Conservation (phyloP, 805 yeast species). For the Dipodascus geniculatus region DNA sequence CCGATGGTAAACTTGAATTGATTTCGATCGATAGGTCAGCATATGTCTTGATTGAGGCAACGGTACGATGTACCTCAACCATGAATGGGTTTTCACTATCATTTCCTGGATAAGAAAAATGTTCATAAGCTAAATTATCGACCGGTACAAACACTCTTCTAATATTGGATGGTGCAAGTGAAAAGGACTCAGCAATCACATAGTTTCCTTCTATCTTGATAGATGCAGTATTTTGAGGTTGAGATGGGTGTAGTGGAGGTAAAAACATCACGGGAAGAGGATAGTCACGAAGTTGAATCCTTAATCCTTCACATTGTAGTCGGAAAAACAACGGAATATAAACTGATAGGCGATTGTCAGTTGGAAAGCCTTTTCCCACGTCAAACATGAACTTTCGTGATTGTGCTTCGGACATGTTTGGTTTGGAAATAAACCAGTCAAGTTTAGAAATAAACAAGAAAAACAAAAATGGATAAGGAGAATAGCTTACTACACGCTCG, state of each 20-base stretch:
- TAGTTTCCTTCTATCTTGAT: conserved; percentile 46
- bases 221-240: conserved; percentile 21
- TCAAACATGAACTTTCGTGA: conserved; percentile 53
- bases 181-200: conserved; percentile 55
- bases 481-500: conserved; percentile 36
- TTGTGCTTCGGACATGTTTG: conserved; percentile 38
- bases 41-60: conserved; percentile 63
- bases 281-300: conserved; percentile 70
- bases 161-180: conserved; percentile 37
- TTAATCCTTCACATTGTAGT: conserved; percentile 44
- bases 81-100: conserved; percentile 37
- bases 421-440: conserved; percentile 37
- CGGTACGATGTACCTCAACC: conserved; percentile 58
- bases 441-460: conserved; percentile 38
- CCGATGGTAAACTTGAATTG: conserved; percentile 44
- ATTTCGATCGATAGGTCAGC: conserved; percentile 48
- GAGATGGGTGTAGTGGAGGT: conserved; percentile 36
- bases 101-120: conserved; percentile 16
- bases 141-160: conserved; percentile 54
- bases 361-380: conserved; percentile 77
- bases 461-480: conserved; percentile 41
- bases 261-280: conserved; percentile 74
- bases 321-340: conserved; percentile 53
- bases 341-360: conserved; percentile 53
- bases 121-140: conserved; percentile 27